Evolutionary conservation across 2,329 filamentous ascomycete genomes (phyloP).

Genomic region (Simplicillium aogashimaense): DNA sequence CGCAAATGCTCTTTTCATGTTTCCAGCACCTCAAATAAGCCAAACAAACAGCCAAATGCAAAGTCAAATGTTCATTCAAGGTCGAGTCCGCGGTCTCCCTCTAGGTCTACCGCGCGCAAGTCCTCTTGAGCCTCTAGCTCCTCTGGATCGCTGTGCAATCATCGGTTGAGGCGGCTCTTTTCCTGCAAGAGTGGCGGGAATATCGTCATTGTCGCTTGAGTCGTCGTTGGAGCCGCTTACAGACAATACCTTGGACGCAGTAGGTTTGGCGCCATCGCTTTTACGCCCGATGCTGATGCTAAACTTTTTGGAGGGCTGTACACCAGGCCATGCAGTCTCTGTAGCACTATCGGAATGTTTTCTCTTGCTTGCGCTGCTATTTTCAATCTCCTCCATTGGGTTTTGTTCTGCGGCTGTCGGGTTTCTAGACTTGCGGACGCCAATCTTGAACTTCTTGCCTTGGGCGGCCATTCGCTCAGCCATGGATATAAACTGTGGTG

Average conservation of each 20-base stretch:
- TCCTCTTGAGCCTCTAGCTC: not conserved
- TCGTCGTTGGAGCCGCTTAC: not conserved
- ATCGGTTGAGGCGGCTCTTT: not conserved
- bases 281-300: not conserved
- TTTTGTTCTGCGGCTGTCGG: not conserved
- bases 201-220: conserved; percentile 10
- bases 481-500: conserved; percentile 39
- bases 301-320: too few species aligned
- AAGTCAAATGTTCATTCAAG: not conserved
- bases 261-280: not conserved
- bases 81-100: not conserved
- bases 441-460: conserved; percentile 44
- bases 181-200: conserved; percentile 1
- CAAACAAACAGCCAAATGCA: not conserved
- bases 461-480: conserved; percentile 44
- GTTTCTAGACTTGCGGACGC: conserved; percentile 18
- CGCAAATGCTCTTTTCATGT: too few species aligned
- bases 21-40: not conserved
- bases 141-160: not conserved
- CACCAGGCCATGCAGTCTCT: not conserved
- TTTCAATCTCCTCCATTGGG: not conserved
- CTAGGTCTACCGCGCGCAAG: not conserved
- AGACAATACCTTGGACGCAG: not conserved
- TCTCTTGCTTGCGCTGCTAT: not conserved
- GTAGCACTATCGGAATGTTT: not conserved